Conservation (phyloP, 306 rosid species). For the Carpinus fangiana region DNA sequence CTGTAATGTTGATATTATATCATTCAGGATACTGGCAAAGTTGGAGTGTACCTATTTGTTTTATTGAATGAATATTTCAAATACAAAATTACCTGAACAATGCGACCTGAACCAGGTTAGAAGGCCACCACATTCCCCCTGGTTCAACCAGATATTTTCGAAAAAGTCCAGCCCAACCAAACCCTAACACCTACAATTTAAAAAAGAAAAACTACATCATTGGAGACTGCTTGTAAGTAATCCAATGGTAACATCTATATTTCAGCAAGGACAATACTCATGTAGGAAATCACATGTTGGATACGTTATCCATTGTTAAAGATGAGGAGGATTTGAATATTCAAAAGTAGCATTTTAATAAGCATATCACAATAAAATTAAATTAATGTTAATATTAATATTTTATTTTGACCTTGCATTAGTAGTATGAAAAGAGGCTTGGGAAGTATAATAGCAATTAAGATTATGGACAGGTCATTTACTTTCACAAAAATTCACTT, state of each 20-base stretch:
- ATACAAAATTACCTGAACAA: constrained; percentile 52
- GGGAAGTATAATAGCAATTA: not conserved
- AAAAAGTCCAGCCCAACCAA: constrained; percentile 84
- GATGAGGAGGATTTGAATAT: not conserved
- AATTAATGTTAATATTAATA: not conserved
- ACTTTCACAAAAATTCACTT: too few species aligned
- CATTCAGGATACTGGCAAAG: constrained; percentile 5
- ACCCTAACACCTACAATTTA: constrained; percentile 49
- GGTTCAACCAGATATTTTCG: constrained; percentile 74
- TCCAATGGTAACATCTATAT: not conserved
- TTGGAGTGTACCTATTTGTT: not conserved
- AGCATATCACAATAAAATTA: not conserved
- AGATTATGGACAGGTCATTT: not conserved
- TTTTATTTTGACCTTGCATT: not conserved
- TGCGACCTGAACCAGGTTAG: constrained; percentile 77
- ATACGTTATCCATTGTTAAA: not conserved
- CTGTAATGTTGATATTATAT: constrained; percentile 34
- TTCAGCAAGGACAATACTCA: not conserved
- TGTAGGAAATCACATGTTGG: not conserved
- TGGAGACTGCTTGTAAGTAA: not conserved
- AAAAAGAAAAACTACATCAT: constrained; percentile 13
- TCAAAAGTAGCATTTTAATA: not conserved
- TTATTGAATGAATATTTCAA: not conserved
- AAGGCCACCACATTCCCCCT: constrained; percentile 87
- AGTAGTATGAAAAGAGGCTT: not conserved